These are phyloP conservation scores for Lathyrus aphaca DNA, from an alignment of 306 rosid species.

Conservation along the genomic window DNA sequence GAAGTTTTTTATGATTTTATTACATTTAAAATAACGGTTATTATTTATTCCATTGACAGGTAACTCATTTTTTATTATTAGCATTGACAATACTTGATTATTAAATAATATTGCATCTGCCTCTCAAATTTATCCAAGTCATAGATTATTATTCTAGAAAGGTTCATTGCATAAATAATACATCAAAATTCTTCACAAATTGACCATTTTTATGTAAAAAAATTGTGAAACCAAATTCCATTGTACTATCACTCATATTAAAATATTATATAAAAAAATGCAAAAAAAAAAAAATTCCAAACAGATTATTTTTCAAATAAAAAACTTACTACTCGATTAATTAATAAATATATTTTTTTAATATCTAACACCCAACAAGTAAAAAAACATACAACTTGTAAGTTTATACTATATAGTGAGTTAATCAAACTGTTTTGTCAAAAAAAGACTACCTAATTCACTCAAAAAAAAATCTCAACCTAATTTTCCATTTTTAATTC, in stretches of 20 bases:
- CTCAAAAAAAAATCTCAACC: neutral
- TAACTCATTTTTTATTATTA: neutral
- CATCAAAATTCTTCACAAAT: conserved; percentile 12
- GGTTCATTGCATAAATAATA: neutral
- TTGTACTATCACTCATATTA: neutral
- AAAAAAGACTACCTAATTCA: neutral
- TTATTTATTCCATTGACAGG: neutral
- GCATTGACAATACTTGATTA: neutral
- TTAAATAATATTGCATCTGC: neutral
- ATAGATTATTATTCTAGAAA: conserved; percentile 4
- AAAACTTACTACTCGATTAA: neutral
- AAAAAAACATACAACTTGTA: neutral
- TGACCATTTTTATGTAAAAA: neutral
- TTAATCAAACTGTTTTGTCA: neutral
- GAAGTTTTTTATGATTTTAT: neutral
- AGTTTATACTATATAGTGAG: too few relatives aligned
- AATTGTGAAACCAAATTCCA: neutral
- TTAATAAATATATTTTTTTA: too few relatives aligned
- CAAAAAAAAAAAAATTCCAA: neutral
- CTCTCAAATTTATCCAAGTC: conserved; percentile 23
- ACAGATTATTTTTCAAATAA: neutral
- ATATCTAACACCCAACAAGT: neutral
- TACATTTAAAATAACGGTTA: conserved; percentile 1
- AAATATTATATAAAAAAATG: neutral
- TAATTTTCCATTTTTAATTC: neutral